phyloP scores from a whole-genome alignment of 306 rosid genomes.

The Dryas alaskensis region DNA sequence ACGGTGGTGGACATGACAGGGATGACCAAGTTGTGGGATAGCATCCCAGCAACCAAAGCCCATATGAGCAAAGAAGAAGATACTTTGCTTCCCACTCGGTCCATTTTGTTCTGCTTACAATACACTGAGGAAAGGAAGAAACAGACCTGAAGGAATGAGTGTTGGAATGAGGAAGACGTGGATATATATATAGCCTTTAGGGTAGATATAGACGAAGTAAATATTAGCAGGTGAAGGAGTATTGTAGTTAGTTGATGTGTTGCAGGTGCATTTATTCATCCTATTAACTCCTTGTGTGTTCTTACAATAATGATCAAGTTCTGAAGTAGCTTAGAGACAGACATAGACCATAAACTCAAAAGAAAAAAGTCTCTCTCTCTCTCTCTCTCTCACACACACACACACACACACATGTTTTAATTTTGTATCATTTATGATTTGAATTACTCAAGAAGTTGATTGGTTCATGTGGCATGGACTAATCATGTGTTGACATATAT shows the following conservation, averaged over 20 bases:
- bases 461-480: background rate
- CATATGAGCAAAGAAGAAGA: constrained; percentile 42
- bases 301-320: constrained; percentile 21
- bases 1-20: constrained; percentile 47
- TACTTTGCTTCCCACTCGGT: constrained; percentile 36
- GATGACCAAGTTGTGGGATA: constrained; percentile 55
- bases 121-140: background rate
- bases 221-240: constrained; percentile 68
- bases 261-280: constrained; percentile 73
- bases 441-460: constrained; percentile 5
- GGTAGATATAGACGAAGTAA: constrained; percentile 47
- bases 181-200: constrained; percentile 31
- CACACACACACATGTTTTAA: background rate
- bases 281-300: constrained; percentile 36
- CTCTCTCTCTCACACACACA: background rate
- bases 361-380: background rate
- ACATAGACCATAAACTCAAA: background rate
- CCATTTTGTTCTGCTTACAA: constrained; percentile 16
- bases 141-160: constrained; percentile 25
- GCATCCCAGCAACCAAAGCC: constrained; percentile 44
- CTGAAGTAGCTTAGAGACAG: constrained; percentile 14
- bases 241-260: constrained; percentile 62
- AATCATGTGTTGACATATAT: constrained; percentile 3
- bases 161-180: constrained; percentile 27
- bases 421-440: background rate